Conservation (phyloP, 768 basidiomycete genomes). For the Filobasidium floriforme region DNA sequence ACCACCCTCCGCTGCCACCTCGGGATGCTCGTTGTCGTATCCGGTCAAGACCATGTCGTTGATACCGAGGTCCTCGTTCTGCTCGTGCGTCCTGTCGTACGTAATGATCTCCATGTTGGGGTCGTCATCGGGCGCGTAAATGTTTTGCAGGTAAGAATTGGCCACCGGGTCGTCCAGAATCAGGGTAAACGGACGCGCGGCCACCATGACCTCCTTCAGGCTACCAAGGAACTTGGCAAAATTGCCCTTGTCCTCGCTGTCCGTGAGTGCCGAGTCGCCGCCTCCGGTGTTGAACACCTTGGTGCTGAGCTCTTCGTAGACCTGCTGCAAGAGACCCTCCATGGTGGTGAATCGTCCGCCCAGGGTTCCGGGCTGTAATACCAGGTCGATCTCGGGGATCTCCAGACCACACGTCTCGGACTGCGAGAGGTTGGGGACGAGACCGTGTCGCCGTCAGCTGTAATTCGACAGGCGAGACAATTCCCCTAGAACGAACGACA, state of each 20-base stretch:
- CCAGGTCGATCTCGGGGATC: slow-evolving; percentile 91
- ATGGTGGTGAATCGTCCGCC: slow-evolving; percentile 96
- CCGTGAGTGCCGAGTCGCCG: slow-evolving; percentile 41
- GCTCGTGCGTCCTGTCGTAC: slow-evolving; percentile 78
- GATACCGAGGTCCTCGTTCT: slow-evolving; percentile 90
- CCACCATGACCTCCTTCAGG: slow-evolving; percentile 65
- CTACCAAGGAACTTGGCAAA: slow-evolving; percentile 67
- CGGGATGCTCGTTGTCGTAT: slow-evolving; percentile 27
- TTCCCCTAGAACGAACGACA: too few relatives aligned
- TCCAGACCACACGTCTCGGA: slow-evolving; percentile 83
- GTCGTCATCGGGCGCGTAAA: slow-evolving; percentile 96
- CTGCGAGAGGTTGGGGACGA: slow-evolving; percentile 47
- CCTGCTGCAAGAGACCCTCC: slow-evolving; percentile 86
- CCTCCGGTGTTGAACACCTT: slow-evolving; percentile 76
- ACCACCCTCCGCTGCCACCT: background rate
- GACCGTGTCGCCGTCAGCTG: too few relatives aligned
- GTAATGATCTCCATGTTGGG: slow-evolving; percentile 78
- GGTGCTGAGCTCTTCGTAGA: slow-evolving; percentile 87
- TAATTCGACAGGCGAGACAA: too few relatives aligned
- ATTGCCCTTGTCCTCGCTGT: slow-evolving; percentile 49
- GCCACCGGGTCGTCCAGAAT: slow-evolving; percentile 92
- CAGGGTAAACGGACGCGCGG: slow-evolving; percentile 72
- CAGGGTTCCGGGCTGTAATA: slow-evolving; percentile 82
- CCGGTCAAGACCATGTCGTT: slow-evolving; percentile 46
- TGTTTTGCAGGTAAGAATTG: slow-evolving; percentile 89